Percentiles rank a stretch among this genome's conserved stretches.
Conservation (phyloP, 2,329 filamentous ascomycete species). For the Coniochaeta prunicola region DNA sequence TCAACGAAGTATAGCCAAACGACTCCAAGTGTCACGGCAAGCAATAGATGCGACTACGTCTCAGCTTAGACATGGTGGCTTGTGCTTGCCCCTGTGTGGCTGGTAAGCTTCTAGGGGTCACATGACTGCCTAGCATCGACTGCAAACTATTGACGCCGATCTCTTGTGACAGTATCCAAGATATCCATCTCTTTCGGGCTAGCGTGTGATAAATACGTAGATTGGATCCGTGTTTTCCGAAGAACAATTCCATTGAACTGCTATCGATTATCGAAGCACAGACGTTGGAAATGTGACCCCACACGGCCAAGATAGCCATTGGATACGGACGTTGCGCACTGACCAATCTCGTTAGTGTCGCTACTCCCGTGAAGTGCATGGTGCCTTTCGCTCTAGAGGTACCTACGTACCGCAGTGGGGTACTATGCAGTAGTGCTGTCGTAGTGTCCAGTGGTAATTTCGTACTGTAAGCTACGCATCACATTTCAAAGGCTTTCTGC, state of each 20-base stretch:
- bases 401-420: too few relatives aligned
- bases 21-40: too few relatives aligned
- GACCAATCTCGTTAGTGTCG: neutral
- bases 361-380: neutral
- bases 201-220: neutral
- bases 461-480: too few relatives aligned
- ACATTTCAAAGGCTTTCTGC: neutral
- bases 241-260: constrained; percentile 1
- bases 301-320: neutral
- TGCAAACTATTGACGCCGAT: neutral
- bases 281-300: neutral
- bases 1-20: too few relatives aligned
- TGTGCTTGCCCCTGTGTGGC: neutral
- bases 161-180: neutral
- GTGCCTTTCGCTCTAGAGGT: neutral
- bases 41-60: neutral
- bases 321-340: too few relatives aligned
- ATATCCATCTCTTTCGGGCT: neutral
- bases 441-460: too few relatives aligned
- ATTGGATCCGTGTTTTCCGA: neutral
- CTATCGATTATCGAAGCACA: neutral
- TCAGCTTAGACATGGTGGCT: neutral
- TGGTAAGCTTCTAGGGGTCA: neutral
- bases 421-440: too few relatives aligned
- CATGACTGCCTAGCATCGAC: neutral